Conservation (phyloP, 768 basidiomycete species). For the Tylopilus plumbeoviolaceoides region DNA sequence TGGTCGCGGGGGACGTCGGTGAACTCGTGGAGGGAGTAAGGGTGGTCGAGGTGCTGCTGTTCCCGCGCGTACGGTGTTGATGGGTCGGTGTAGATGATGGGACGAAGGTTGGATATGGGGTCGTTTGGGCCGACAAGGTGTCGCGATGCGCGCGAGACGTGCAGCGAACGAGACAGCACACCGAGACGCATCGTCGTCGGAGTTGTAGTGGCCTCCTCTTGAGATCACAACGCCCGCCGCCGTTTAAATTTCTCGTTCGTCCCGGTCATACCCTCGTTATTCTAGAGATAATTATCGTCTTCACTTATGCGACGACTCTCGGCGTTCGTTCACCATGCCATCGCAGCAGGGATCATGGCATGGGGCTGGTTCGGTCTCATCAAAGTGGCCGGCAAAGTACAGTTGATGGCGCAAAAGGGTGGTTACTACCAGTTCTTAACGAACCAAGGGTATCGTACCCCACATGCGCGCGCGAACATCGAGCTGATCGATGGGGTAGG, state of each 20-base stretch:
- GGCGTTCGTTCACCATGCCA: conserved; percentile 31
- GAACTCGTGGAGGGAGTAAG: conserved; percentile 80
- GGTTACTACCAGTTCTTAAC: conserved; percentile 74
- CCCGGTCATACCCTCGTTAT: too few relatives aligned
- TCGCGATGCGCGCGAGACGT: conserved; percentile 23
- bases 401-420: conserved; percentile 47
- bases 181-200: not conserved
- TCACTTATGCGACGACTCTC: conserved; percentile 12
- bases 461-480: not conserved
- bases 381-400: conserved; percentile 11
- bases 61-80: conserved; percentile 22
- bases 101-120: conserved; percentile 75
- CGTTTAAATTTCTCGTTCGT: too few relatives aligned
- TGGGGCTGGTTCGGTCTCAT: conserved; percentile 32
- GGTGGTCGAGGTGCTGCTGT: conserved; percentile 40
- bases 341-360: conserved; percentile 32
- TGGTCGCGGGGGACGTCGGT: conserved; percentile 31
- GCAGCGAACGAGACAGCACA: conserved; percentile 13
- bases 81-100: conserved; percentile 68
- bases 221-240: too few relatives aligned
- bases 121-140: conserved; percentile 68
- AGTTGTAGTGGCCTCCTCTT: not conserved
- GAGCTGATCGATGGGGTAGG: conserved; percentile 2
- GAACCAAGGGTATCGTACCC: conserved; percentile 54
- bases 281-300: not conserved